Percentiles rank a stretch among this genome's conserved stretches.
These are phyloP conservation scores for Aspergillus neotritici DNA, from an alignment of 2,329 filamentous ascomycete genomes.

Conservation along the genomic window DNA sequence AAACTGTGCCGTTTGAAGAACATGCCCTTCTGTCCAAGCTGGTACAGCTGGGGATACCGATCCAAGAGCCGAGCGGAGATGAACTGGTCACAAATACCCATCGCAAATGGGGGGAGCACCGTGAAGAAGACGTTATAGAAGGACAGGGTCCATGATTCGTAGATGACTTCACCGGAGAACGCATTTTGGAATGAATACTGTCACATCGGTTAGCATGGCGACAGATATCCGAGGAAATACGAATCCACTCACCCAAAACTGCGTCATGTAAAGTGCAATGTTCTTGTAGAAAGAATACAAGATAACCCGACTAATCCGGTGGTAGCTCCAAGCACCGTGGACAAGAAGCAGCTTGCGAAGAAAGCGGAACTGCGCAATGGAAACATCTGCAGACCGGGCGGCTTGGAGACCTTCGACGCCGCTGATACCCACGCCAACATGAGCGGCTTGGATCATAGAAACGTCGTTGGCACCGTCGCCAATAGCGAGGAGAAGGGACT, in stretches of 20 bases:
- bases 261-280: slow-evolving; percentile 96
- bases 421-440: slow-evolving; percentile 96
- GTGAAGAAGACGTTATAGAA: slow-evolving; percentile 99
- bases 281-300: slow-evolving; percentile 99
- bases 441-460: slow-evolving; percentile 99
- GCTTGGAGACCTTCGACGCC: slow-evolving; percentile 96
- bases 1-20: slow-evolving; percentile 95
- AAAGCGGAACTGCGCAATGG: slow-evolving; percentile 93
- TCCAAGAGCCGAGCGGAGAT: slow-evolving; percentile 90
- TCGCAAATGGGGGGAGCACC: slow-evolving; percentile 81
- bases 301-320: slow-evolving; percentile 93
- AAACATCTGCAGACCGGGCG: slow-evolving; percentile 88
- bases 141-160: slow-evolving; percentile 98
- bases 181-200: slow-evolving; percentile 97
- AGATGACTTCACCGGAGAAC: slow-evolving; percentile 96
- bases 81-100: slow-evolving; percentile 97
- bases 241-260: slow-evolving; percentile 75
- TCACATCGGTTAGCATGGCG: slow-evolving; percentile 25
- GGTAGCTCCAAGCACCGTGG: slow-evolving; percentile 96
- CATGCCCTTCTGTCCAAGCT: slow-evolving; percentile 81
- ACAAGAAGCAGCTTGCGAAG: slow-evolving; percentile 90
- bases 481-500: slow-evolving; percentile 88
- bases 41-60: slow-evolving; percentile 92
- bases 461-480: slow-evolving; percentile 98
- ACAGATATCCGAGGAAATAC: neutral